Evolutionary conservation across 352 stramenopile genomes (phyloP).

Genomic region (Pythium sukuiense): DNA sequence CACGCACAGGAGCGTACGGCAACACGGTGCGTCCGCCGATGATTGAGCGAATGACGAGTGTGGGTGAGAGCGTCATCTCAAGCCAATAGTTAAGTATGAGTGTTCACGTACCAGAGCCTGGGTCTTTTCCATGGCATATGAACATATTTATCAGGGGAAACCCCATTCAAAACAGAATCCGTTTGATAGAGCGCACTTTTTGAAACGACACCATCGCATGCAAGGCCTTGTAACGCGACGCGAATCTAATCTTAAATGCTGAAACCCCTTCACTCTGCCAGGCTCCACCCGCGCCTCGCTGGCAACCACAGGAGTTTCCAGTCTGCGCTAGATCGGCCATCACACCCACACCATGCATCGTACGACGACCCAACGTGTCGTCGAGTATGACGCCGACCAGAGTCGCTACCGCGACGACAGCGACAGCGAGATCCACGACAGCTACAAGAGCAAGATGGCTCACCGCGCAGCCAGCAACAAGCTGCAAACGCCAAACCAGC

Average conservation of each 20-base stretch:
- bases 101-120: constrained; percentile 1
- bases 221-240: too few relatives aligned
- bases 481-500: background rate
- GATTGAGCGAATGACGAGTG: constrained; percentile 17
- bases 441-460: constrained; percentile 8
- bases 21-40: constrained; percentile 18
- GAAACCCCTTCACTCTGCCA: too few relatives aligned
- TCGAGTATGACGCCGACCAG: constrained; percentile 10
- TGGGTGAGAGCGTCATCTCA: constrained; percentile 22
- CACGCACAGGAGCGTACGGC: constrained; percentile 13
- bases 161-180: too few relatives aligned
- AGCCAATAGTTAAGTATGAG: constrained; percentile 14
- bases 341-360: constrained; percentile 15
- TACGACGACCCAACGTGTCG: constrained; percentile 16
- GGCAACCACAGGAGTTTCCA: background rate
- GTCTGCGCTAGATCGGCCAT: background rate
- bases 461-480: background rate
- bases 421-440: constrained; percentile 11
- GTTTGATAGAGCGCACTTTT: too few relatives aligned
- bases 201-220: too few relatives aligned
- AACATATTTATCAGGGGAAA: too few relatives aligned
- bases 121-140: too few relatives aligned
- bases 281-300: too few relatives aligned
- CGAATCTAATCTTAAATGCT: too few relatives aligned
- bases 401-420: too few relatives aligned